These are phyloP conservation scores for Alloteropsis semialata DNA, from an alignment of 176 grass and related monocot species.

Conservation along the genomic window DNA sequence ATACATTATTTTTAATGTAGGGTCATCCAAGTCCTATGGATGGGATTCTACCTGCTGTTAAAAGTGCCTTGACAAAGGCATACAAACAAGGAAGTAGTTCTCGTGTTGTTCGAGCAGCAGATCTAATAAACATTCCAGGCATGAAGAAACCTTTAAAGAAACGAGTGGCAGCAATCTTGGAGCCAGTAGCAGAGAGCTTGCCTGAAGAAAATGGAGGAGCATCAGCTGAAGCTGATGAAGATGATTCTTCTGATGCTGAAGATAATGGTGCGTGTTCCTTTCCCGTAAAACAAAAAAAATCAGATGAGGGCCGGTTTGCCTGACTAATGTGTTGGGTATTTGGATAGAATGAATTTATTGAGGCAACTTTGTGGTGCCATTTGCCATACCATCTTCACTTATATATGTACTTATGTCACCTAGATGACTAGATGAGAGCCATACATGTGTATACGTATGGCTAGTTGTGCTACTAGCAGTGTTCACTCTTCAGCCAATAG, in stretches of 20 bases:
- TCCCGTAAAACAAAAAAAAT: neutral
- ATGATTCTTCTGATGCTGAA: slow-evolving; percentile 74
- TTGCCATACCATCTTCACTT: neutral
- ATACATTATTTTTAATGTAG: slow-evolving; percentile 34
- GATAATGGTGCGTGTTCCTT: slow-evolving; percentile 56
- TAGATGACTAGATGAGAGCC: neutral
- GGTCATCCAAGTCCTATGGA: slow-evolving; percentile 88
- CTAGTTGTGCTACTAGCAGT: neutral
- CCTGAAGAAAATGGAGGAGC: slow-evolving; percentile 75
- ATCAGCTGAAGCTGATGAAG: slow-evolving; percentile 63
- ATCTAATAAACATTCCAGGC: slow-evolving; percentile 79
- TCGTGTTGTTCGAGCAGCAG: slow-evolving; percentile 77
- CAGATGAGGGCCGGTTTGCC: neutral
- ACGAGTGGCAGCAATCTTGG: slow-evolving; percentile 86
- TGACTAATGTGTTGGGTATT: neutral
- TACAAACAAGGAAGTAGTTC: slow-evolving; percentile 91
- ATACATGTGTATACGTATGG: neutral
- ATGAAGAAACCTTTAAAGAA: slow-evolving; percentile 90
- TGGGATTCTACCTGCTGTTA: slow-evolving; percentile 83
- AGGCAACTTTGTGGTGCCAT: neutral
- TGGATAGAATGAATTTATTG: neutral
- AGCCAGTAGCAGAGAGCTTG: slow-evolving; percentile 77
- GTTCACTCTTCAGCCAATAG: neutral
- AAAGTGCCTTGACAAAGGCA: slow-evolving; percentile 88
- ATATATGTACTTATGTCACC: neutral